Evolutionary conservation across 495 filamentous ascomycete species (phyloP).

Genomic region (Friedmanniomyces endolithicus): DNA sequence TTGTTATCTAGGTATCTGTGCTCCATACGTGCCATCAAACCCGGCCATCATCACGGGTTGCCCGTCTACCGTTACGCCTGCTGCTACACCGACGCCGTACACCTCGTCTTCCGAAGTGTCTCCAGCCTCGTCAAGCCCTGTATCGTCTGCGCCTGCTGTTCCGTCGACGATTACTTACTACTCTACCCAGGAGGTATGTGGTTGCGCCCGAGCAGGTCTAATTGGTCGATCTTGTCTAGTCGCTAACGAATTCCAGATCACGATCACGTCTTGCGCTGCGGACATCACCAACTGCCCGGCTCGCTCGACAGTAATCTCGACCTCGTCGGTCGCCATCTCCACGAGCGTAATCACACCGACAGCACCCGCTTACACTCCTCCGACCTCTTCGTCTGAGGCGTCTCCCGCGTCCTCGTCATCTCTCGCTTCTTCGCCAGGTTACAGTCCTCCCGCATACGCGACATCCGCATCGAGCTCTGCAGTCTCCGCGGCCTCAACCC

Average conservation of each 20-base stretch:
- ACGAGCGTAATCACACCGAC: slow-evolving; percentile 13
- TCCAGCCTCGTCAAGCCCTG: slow-evolving; percentile 5
- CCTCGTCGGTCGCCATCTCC: background rate
- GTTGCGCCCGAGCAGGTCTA: no score
- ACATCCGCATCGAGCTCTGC: background rate
- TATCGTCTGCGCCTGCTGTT: background rate
- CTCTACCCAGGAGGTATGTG: background rate
- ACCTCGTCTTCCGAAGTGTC: slow-evolving; percentile 5
- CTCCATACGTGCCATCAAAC: slow-evolving; percentile 57
- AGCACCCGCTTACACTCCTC: background rate
- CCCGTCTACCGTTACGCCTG: slow-evolving; percentile 48
- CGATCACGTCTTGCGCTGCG: slow-evolving; percentile 12
- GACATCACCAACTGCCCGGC: slow-evolving; percentile 21
- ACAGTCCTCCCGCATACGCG: background rate
- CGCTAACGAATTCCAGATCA: background rate
- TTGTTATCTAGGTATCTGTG: slow-evolving; percentile 83
- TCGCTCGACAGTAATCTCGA: background rate
- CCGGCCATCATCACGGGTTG: slow-evolving; percentile 71
- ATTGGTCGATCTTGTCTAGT: no score
- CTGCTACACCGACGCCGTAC: slow-evolving; percentile 14
- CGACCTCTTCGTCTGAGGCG: background rate
- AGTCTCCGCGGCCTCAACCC: background rate
- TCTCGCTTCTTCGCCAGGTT: background rate
- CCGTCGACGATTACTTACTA: slow-evolving; percentile 7
- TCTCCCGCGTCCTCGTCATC: background rate